Evolutionary conservation across 768 basidiomycete genomes (phyloP), one percentile per base, ranked within the genome.

Genomic region (Galerina sulciceps): DNA sequence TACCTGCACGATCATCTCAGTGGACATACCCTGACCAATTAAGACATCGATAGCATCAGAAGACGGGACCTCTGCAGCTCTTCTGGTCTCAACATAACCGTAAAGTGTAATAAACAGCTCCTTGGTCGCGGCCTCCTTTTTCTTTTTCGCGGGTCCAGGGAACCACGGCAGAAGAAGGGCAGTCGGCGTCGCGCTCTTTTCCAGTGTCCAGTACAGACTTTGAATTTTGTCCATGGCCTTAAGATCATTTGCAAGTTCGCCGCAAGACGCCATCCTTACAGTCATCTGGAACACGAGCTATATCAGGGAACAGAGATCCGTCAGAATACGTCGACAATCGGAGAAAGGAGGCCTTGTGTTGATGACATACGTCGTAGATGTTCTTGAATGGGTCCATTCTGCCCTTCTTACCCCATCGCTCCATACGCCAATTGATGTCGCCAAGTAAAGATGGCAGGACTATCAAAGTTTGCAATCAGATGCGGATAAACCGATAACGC

Each of bases 201-300:
- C 77, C 3, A 75, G 57, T n/a, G 61, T 66, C 60, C 66, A 67
- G 42, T 71, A 76, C 8, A 65, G 65, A 3, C 64, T 48, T 18
- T 68, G 66, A 4, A 78, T 59, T 14, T 57, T 61, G 2, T 57
- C 53, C 15, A 73, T 56, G 3, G 64, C 65, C 1, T 67, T 59
- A 1, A 47, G 14, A 34, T 77, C 66, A 9, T 65, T 64, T 1
- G 74, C 68, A 1, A 78, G 69, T 42, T 77, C 76, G 10, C 59
- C 53, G 57, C 76, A 78, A 10, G 72, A 68, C 8, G 70, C 67
- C 69, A 77, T 69, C 18, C 76, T 71, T 3, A 75, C 66, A 3
- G 74, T 78, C 69, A 77, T 69, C 62, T 73, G 73, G 54, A 75
- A 75, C 0, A 74, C 70, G 38, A 77, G 64, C 75, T 77, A 45